Conservation (phyloP, 331 rosid genomes). For the Phaseolus coccineus region DNA sequence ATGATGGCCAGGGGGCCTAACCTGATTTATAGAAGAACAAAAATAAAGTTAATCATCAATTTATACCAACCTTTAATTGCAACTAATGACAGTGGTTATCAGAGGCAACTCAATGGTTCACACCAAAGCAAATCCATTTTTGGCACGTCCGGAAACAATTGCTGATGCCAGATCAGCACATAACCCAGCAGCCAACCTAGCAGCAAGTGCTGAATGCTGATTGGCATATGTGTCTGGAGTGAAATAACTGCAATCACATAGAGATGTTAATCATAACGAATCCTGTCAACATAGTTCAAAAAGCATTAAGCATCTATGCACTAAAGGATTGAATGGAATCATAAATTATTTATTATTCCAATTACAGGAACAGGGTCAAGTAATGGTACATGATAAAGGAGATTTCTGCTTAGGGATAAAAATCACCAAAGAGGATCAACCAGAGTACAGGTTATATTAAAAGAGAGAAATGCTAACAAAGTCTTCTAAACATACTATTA, state of each 20-base stretch:
- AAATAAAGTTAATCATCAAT: slow-evolving; percentile 4
- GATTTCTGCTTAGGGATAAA: slow-evolving; percentile 23
- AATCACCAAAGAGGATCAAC: slow-evolving; percentile 22
- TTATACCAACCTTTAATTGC: slow-evolving; percentile 24
- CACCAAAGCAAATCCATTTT: slow-evolving; percentile 98
- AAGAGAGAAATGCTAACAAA: neutral
- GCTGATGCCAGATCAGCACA: slow-evolving; percentile 92
- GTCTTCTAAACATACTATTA: neutral
- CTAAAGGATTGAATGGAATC: slow-evolving; percentile 38
- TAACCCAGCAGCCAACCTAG: slow-evolving; percentile 97
- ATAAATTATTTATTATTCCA: neutral
- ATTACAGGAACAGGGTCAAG: slow-evolving; percentile 3
- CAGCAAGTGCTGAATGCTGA: slow-evolving; percentile 96
- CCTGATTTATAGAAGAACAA: slow-evolving; percentile 63
- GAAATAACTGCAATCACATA: slow-evolving; percentile 78
- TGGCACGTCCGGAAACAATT: slow-evolving; percentile 81
- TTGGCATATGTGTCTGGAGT: slow-evolving; percentile 98
- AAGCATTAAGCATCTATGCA: slow-evolving; percentile 20
- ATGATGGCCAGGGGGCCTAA: slow-evolving; percentile 99
- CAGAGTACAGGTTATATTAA: neutral
- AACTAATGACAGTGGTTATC: slow-evolving; percentile 3
- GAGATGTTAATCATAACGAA: slow-evolving; percentile 37
- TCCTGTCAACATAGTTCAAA: slow-evolving; percentile 36
- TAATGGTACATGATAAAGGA: neutral
- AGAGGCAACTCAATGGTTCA: slow-evolving; percentile 31